Conservation (phyloP, 495 filamentous ascomycete genomes). For the Aspergillus sparsus region DNA sequence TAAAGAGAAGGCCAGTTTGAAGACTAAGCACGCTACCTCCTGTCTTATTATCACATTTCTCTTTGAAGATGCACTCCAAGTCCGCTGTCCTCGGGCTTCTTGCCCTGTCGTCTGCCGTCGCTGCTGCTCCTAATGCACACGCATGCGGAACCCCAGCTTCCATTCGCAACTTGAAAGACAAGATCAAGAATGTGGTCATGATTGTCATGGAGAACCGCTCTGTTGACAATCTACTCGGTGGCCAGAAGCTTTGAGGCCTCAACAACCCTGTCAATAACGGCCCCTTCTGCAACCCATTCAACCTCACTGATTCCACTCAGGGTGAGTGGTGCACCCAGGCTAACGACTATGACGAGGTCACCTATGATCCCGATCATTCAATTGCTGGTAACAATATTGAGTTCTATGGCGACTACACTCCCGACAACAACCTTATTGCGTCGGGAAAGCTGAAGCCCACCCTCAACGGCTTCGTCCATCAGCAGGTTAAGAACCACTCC, state of each 20-base stretch:
- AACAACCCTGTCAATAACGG: slow-evolving; percentile 49
- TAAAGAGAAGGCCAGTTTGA: too few species aligned
- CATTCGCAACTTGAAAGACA: slow-evolving; percentile 37
- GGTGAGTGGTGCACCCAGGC: slow-evolving; percentile 42
- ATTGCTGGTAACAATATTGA: slow-evolving; percentile 54
- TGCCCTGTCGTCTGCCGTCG: slow-evolving; percentile 38
- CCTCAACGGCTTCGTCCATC: slow-evolving; percentile 51
- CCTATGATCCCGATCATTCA: slow-evolving; percentile 53
- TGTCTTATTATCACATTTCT: too few species aligned
- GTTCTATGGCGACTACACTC: slow-evolving; percentile 48
- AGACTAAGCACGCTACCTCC: too few species aligned
- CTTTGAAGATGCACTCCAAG: too few species aligned
- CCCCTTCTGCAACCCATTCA: slow-evolving; percentile 46
- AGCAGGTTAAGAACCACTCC: slow-evolving; percentile 42
- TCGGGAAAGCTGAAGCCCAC: slow-evolving; percentile 33
- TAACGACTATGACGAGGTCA: slow-evolving; percentile 46
- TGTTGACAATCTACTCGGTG: slow-evolving; percentile 48
- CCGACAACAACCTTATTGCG: slow-evolving; percentile 41
- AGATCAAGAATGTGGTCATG: slow-evolving; percentile 51
- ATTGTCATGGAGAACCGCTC: slow-evolving; percentile 51
- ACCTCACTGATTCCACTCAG: slow-evolving; percentile 40
- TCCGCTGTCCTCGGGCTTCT: too few species aligned
- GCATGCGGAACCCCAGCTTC: slow-evolving; percentile 28
- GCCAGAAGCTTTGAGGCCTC: slow-evolving; percentile 36
- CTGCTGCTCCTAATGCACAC: slow-evolving; percentile 33